Base-by-base conservation (phyloP, 2,329 filamentous ascomycete genomes). In the Magnaporthiopsis rhizophila region DNA sequence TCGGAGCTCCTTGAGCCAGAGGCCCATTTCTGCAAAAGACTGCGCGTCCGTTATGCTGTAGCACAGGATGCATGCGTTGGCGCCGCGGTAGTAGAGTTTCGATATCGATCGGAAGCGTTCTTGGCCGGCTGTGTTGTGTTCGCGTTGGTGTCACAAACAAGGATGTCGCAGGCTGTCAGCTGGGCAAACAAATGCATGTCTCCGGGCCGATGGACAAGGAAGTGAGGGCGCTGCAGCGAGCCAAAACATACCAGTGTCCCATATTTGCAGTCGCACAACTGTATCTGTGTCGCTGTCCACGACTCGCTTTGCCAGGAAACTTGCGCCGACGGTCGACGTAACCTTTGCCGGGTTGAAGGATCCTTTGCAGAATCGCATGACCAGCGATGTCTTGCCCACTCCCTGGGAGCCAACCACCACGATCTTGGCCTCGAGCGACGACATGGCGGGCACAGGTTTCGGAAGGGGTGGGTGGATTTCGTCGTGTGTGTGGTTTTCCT, bases 91-190 rank as follows among this genome's bases (percentile, higher is more conserved):
- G 81, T 98, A 98, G 64, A 99, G 86, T 65, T 93, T 89, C 12
- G 92, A 96, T 72, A 99, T 98, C 67, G 90, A 93, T 70, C 94
- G 87, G 76, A 98, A 99, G 65, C 94, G 87, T 79, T 99, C 94
- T 74, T 99, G 94, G 66, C 94, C 94, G 65, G 94, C 87, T 81
- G 74, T 64, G 30, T 30, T 30, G 28, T 30, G 28, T 30, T 30
- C n/a, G n/a, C 5, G 28, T 21, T n/a, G 26, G 28, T 5, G 30
- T 15, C 24, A 53, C 26, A 58, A 57, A 32, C 12, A 26, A 24
- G 57, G 26, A 18, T 36, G 34, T 36, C 24, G 28, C 32, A 18
- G 30, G 26, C 26, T 38, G 50, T 62, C 61, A 57, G 61, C n/a
- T 58, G n/a, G 30, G 18, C 38, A 24, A 21, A n/a, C 13, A n/a